Percentiles rank a stretch among this genome's conserved stretches.
Evolutionary conservation across 768 basidiomycete genomes (phyloP).

Genomic region (Stropharia rugosoannulata): DNA sequence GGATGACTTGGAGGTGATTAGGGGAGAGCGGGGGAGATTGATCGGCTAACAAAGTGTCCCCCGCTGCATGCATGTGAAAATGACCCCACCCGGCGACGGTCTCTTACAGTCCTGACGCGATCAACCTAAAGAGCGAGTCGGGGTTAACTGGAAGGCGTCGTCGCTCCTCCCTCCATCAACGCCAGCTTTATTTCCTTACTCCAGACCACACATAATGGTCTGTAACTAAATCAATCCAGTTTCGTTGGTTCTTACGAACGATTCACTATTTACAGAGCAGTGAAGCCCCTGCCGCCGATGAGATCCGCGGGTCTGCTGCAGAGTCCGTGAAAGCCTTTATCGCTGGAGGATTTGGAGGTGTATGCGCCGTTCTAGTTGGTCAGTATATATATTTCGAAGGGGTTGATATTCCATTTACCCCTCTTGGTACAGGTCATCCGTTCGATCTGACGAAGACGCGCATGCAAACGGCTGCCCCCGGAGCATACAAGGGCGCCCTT

Average conservation of each 20-base stretch:
- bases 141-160: constrained; percentile 1
- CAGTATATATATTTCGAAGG: constrained; percentile 24
- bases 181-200: neutral
- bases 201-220: constrained; percentile 1
- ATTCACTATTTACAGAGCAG: constrained; percentile 25
- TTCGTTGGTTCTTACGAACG: neutral
- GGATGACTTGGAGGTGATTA: neutral
- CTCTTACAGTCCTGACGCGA: constrained; percentile 2
- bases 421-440: constrained; percentile 73
- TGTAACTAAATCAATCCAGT: neutral
- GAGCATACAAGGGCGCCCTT: constrained; percentile 86
- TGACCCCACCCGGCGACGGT: constrained; percentile 3
- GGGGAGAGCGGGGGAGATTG: constrained; percentile 14
- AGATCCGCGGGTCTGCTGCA: constrained; percentile 37
- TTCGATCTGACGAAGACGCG: constrained; percentile 98
- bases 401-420: constrained; percentile 1
- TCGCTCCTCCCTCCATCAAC: constrained; percentile 1
- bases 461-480: constrained; percentile 87
- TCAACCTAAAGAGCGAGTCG: constrained; percentile 4
- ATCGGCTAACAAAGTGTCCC: constrained; percentile 14
- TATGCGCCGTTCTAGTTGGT: constrained; percentile 89
- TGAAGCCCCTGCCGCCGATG: constrained; percentile 34
- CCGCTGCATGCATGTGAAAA: constrained; percentile 18
- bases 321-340: constrained; percentile 81
- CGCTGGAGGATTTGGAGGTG: constrained; percentile 91